Conservation (phyloP, 2,329 filamentous ascomycete genomes). For the Ophiostoma ulmi region DNA sequence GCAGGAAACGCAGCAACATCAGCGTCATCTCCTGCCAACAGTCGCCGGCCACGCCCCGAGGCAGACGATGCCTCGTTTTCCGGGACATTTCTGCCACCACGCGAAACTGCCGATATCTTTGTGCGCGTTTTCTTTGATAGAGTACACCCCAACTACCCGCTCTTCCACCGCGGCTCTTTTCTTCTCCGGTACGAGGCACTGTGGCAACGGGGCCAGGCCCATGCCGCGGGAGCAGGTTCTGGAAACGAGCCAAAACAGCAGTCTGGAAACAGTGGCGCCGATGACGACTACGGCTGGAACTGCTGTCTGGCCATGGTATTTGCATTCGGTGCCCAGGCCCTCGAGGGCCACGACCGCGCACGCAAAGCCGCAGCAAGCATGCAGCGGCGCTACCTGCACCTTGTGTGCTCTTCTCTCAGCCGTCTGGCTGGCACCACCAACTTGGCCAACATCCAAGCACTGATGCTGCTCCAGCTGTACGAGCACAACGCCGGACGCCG, state of each 20-base stretch:
- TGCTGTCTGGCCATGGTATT: conserved; percentile 28
- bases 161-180: conserved; percentile 23
- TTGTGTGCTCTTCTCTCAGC: conserved; percentile 25
- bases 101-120: conserved; percentile 26
- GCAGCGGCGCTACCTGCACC: conserved; percentile 25
- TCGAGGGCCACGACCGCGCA: conserved; percentile 25
- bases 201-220: conserved; percentile 20
- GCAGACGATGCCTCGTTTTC: conserved; percentile 21
- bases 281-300: conserved; percentile 26
- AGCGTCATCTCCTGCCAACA: conserved; percentile 18
- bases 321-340: conserved; percentile 26
- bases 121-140: conserved; percentile 27
- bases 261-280: background rate
- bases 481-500: conserved; percentile 43
- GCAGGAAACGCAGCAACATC: background rate
- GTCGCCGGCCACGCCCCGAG: conserved; percentile 21
- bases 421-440: conserved; percentile 31
- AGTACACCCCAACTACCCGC: conserved; percentile 26
- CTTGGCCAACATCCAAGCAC: conserved; percentile 39
- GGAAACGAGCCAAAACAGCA: background rate
- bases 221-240: background rate
- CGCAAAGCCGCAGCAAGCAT: conserved; percentile 19
- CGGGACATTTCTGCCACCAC: conserved; percentile 22
- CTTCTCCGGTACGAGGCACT: conserved; percentile 24
- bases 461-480: conserved; percentile 40